Evolutionary conservation across 225 moss, liverwort and hornwort genomes (phyloP).

Genomic region (Lunularia cruciata): DNA sequence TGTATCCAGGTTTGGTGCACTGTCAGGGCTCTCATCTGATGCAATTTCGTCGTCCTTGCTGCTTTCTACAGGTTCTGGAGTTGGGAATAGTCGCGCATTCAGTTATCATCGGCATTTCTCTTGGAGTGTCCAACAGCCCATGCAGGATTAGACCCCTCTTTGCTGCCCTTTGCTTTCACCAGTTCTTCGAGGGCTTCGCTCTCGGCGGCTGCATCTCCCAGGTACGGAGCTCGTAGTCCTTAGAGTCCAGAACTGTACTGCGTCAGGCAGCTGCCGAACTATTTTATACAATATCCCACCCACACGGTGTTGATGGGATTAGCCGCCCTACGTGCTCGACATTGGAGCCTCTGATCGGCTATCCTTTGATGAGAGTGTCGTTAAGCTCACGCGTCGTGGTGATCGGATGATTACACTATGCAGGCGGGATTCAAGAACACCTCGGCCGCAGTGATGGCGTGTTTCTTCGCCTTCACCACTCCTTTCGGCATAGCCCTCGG

Average conservation of each 20-base stretch:
- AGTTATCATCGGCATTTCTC: conserved; percentile 68
- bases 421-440: conserved; percentile 57
- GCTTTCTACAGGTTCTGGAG: conserved; percentile 61
- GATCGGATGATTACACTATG: neutral
- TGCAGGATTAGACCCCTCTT: conserved; percentile 74
- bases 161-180: conserved; percentile 80
- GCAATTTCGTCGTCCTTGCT: neutral
- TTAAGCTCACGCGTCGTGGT: neutral
- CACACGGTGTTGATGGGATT: too few species aligned
- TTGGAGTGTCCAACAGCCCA: conserved; percentile 75
- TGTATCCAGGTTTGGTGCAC: neutral
- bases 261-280: too few species aligned
- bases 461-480: conserved; percentile 65
- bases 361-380: neutral
- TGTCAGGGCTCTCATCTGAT: neutral
- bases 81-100: conserved; percentile 82
- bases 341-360: neutral
- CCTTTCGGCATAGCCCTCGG: conserved; percentile 63
- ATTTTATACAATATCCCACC: too few species aligned
- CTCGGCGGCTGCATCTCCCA: conserved; percentile 87
- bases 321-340: neutral
- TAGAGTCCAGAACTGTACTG: too few species aligned
- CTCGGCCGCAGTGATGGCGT: conserved; percentile 48
- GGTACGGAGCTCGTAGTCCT: conserved; percentile 19
- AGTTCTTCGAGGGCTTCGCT: conserved; percentile 92